Base-by-base conservation (phyloP, 2,329 filamentous ascomycete species). In the Xylaria sp. region DNA sequence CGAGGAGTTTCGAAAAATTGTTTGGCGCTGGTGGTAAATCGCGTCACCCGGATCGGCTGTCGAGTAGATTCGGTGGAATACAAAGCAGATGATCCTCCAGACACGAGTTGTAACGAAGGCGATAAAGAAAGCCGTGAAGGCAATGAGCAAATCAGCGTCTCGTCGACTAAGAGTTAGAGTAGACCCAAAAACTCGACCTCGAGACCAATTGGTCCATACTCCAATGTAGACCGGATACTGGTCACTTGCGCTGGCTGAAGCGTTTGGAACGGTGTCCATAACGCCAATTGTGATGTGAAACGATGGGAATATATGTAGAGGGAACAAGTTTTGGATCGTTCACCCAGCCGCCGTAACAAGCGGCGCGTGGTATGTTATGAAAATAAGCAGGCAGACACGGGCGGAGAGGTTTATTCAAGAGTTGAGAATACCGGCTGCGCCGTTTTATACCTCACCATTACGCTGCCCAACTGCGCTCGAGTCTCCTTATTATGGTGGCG, bases 121-220 rank as follows among this genome's bases (percentile, higher is more conserved):
- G 7, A 58, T 31, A 4, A 58, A 58, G 2, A 58, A 58, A 0
- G 56, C 56, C 1, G 56, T 58, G 12, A 58, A 58, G 1, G 56
- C 56, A 20, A 58, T 58, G 2, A 58, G 7, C 2, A 58, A 15
- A 13, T 58, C 23, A 12, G 39, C 56, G 8, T 58, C 56, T 46
- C 15, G 56, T 31, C 56, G 56, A 20, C 2, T 34, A 0, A 58
- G 20, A 5, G 56, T 58, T 20, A 58, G 23, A 5, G 56, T 58
- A 12, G 56, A 10, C 5, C 56, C 56, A 0, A 58, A 2, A 31
- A 58, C 15, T 2, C 6, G 39, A 1, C 56, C 56, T 5, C 56
- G 56, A 46, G 56, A 58, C 56, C 56, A 58, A 3, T 58, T 58
- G 15, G 39, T 58, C 56, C 56, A 58, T 31, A 34, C 12, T 46